Percentiles rank a stretch among this genome's conserved stretches.
Evolutionary conservation across 106 monocot species (phyloP).

Genomic region (Triglochin maritima): DNA sequence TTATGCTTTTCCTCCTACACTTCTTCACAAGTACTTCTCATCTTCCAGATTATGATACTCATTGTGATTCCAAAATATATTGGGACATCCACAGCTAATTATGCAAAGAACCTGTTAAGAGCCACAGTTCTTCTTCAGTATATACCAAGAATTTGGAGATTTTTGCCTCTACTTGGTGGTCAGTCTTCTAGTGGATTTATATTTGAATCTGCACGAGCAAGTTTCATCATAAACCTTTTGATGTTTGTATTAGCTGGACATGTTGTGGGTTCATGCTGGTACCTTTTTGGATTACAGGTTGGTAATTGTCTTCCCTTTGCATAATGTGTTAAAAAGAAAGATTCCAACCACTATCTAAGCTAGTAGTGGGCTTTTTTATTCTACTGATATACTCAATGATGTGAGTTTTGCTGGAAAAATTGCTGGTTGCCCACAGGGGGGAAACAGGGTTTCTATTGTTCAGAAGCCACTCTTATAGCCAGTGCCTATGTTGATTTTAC

Average conservation of each 20-base stretch:
- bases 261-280: slow-evolving; percentile 95
- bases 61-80: slow-evolving; percentile 49
- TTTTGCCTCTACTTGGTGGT: slow-evolving; percentile 64
- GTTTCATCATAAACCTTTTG: slow-evolving; percentile 87
- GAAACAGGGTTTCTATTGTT: too few species aligned
- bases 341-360: too few species aligned
- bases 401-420: too few species aligned
- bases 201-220: slow-evolving; percentile 96
- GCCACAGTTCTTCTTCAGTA: slow-evolving; percentile 79
- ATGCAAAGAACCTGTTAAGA: slow-evolving; percentile 75
- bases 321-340: too few species aligned
- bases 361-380: too few species aligned
- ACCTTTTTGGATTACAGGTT: slow-evolving; percentile 90
- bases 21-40: neutral
- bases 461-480: too few species aligned
- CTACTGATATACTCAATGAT: too few species aligned
- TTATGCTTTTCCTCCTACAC: too few species aligned
- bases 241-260: slow-evolving; percentile 93
- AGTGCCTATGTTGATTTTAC: too few species aligned
- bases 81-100: slow-evolving; percentile 67
- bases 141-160: slow-evolving; percentile 63
- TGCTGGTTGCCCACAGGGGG: too few species aligned
- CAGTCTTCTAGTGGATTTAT: slow-evolving; percentile 82
- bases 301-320: neutral
- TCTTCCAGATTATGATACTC: slow-evolving; percentile 70